Evolutionary conservation across 2,329 filamentous ascomycete genomes (phyloP), one percentile per base, ranked within the genome.

Genomic region (Metarhizium brunneum): DNA sequence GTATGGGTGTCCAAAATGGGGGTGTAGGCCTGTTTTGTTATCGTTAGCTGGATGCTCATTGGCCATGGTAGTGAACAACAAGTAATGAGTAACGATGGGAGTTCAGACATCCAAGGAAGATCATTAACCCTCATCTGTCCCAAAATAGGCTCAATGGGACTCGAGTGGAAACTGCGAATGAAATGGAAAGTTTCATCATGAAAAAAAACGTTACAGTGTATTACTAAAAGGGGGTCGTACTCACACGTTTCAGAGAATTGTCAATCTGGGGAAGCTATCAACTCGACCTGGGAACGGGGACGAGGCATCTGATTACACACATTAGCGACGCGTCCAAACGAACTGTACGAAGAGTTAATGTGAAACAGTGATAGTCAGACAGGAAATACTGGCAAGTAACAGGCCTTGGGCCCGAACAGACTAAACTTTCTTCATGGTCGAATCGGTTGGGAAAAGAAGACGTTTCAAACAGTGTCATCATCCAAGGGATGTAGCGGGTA

Each of bases 151-250:
- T 86, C 83, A 70, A 61, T 70, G 79, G 79, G 80, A 80, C 84
- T 88, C 84, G 78, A 88, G 87, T 88, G 86, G 84, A 90, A 90
- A 90, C 87, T 90, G 87, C 87, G 86, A 91, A 90, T 88, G 78
- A 82, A 76, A 78, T 72, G 81, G 84, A 78, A 80, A 80, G 71
- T 85, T 87, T 88, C 84, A 88, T 88, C 85, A 87, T 84, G 66
- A 57, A 58, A 65, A 65, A 20, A 60, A 58, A 54, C 54, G 47
- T 14, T 5, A 35, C 18, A 20, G 29, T 2, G 48, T 53, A 51
- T 53, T 51, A 56, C 18, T 53, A 55, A 58, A 57, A 35, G 11
- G 7, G 7, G 5, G 10, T 25, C 8, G 5, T 25, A 48, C 45
- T 48, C 13, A 48, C 45, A 48, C 11, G 14, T 29, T 30, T 11